These are phyloP conservation scores for Boechera retrofracta DNA, from an alignment of 345 rosid genomes.

Conservation along the genomic window DNA sequence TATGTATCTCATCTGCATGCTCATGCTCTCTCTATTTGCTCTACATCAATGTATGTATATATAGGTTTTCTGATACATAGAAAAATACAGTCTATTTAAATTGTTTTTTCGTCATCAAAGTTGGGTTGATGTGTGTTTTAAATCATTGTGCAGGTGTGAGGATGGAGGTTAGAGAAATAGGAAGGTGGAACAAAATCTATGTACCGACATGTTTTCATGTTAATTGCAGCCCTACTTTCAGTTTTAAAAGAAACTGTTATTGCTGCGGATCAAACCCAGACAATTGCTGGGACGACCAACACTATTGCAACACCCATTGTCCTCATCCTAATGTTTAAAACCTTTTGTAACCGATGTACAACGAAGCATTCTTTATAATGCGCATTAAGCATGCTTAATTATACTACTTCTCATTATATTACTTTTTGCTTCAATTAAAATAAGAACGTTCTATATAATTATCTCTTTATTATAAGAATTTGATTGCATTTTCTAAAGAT, in stretches of 20 bases:
- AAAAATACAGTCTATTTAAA: background rate
- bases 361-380: background rate
- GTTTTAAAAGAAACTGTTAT: background rate
- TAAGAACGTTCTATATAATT: too few species aligned
- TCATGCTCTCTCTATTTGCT: background rate
- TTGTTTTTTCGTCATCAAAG: background rate
- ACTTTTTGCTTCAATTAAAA: too few species aligned
- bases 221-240: background rate
- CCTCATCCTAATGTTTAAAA: background rate
- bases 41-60: constrained; percentile 12
- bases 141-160: background rate
- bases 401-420: background rate
- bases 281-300: background rate
- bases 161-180: background rate
- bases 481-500: too few species aligned
- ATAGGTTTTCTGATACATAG: background rate
- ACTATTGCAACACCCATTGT: background rate
- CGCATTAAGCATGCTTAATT: too few species aligned
- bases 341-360: background rate
- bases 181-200: background rate
- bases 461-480: too few species aligned
- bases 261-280: background rate
- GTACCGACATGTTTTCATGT: background rate
- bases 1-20: background rate
- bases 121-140: background rate